Base-by-base conservation (phyloP, 2,329 filamentous ascomycete genomes). In the Sporothrix phasma region DNA sequence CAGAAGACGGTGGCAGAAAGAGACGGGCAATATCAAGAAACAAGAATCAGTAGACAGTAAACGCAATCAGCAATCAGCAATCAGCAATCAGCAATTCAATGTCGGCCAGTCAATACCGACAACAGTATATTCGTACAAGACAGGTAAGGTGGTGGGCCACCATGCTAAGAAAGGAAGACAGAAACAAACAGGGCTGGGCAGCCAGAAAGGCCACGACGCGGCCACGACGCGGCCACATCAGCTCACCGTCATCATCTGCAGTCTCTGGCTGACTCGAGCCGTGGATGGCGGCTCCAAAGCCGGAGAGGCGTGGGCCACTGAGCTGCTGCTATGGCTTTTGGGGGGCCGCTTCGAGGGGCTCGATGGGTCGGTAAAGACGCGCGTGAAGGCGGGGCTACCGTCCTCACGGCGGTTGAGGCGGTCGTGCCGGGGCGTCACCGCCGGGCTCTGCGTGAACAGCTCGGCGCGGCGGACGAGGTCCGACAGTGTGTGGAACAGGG, bases 201-300 rank as follows among this genome's bases (percentile, higher is more conserved):
- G 34, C 7, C 3, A 3, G 6, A n/a, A n/a, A n/a, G n/a, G n/a
- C n/a, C n/a, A n/a, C n/a, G n/a, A n/a, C n/a, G n/a, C n/a, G n/a
- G n/a, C n/a, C 34, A 11, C 34, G 34, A 13, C 4, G 34, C 15
- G 34, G 29, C 3, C 13, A 13, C 5, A 41, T 78, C 74, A 85
- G 70, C 76, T 81, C 66, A 87, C 84, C 47, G 82, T 86, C 84
- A 87, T 87, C 78, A 87, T 80, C 71, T 85, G 83, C 77, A 87
- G 79, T 64, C 83, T 79, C 68, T 78, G 79, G 63, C 76, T 76
- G 45, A 85, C 73, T 61, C 76, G 76, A 54, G 78, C 78, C 0
- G 81, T 77, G 4, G 82, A 78, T 1, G 83, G 82, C 41, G 79
- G 77, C 49, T 83, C 79, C 22, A 82, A 76, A 15, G 84, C 81